Conservation (phyloP, 257 asterid genomes). For the Salvia hispanica region DNA sequence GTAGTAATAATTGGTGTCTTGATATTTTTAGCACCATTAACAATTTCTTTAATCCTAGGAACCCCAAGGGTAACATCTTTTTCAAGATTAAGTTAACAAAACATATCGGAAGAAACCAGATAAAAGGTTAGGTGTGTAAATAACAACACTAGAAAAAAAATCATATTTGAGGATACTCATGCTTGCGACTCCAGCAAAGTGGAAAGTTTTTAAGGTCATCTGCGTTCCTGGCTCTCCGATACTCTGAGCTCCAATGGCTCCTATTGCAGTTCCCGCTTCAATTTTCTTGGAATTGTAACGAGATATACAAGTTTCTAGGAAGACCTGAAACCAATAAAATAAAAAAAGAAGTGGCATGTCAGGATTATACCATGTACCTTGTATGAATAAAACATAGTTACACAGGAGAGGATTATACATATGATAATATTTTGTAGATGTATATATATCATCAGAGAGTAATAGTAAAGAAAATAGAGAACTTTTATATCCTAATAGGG, state of each 20-base stretch:
- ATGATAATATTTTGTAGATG: background rate
- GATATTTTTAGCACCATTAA: conserved; percentile 79
- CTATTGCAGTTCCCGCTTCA: conserved; percentile 89
- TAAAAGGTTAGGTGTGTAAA: conserved; percentile 15
- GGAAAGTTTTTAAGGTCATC: conserved; percentile 97
- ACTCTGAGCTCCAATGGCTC: conserved; percentile 97
- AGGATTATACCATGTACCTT: background rate
- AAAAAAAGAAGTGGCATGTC: background rate
- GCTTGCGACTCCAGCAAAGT: conserved; percentile 99
- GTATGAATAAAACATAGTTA: conserved; percentile 4
- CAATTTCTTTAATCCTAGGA: conserved; percentile 88
- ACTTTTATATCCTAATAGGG: background rate
- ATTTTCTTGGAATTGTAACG: conserved; percentile 77
- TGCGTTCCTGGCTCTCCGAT: conserved; percentile 99
- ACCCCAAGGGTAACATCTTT: conserved; percentile 98
- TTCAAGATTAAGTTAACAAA: conserved; percentile 47
- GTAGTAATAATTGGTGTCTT: conserved; percentile 87
- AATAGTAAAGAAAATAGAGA: background rate
- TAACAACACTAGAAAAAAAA: conserved; percentile 26
- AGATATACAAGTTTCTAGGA: conserved; percentile 72
- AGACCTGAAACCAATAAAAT: conserved; percentile 55
- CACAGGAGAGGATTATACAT: background rate
- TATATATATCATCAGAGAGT: background rate
- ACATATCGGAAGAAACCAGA: conserved; percentile 29
- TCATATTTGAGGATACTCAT: conserved; percentile 84